Conservation (phyloP, 2,329 filamentous ascomycete genomes). For the Trichophyton rubrum region DNA sequence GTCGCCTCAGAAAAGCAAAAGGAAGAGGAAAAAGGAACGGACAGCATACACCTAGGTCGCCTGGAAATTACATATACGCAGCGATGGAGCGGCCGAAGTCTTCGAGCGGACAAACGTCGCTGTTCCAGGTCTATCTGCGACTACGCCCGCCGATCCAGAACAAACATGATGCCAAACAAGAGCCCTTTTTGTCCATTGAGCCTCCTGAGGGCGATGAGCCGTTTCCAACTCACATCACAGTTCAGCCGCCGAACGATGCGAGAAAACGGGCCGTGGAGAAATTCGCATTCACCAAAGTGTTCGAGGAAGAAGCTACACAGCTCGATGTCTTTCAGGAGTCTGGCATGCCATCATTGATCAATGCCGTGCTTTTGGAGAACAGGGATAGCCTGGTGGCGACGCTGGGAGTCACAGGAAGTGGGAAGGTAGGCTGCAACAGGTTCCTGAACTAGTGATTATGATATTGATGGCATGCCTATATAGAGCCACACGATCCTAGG, state of each 20-base stretch:
- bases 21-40: background rate
- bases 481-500: slow-evolving; percentile 94
- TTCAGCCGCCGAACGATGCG: slow-evolving; percentile 69
- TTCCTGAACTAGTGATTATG: background rate
- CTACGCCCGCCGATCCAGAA: slow-evolving; percentile 53
- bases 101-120: slow-evolving; percentile 30
- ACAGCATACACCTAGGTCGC: background rate
- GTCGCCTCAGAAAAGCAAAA: background rate
- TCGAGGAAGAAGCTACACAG: slow-evolving; percentile 74
- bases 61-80: background rate
- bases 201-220: slow-evolving; percentile 30
- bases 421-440: slow-evolving; percentile 55
- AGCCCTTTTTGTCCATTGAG: slow-evolving; percentile 56
- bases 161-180: slow-evolving; percentile 19
- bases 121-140: slow-evolving; percentile 87
- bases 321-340: slow-evolving; percentile 76
- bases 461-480: background rate
- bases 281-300: slow-evolving; percentile 88
- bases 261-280: slow-evolving; percentile 80
- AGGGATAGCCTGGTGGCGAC: slow-evolving; percentile 85
- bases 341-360: slow-evolving; percentile 60
- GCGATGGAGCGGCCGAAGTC: slow-evolving; percentile 26
- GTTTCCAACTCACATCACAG: slow-evolving; percentile 55
- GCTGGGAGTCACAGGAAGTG: slow-evolving; percentile 84
- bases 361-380: slow-evolving; percentile 71